phyloP scores from a whole-genome alignment of 2,329 filamentous ascomycete species.

The Arthrocladium fulminans region DNA sequence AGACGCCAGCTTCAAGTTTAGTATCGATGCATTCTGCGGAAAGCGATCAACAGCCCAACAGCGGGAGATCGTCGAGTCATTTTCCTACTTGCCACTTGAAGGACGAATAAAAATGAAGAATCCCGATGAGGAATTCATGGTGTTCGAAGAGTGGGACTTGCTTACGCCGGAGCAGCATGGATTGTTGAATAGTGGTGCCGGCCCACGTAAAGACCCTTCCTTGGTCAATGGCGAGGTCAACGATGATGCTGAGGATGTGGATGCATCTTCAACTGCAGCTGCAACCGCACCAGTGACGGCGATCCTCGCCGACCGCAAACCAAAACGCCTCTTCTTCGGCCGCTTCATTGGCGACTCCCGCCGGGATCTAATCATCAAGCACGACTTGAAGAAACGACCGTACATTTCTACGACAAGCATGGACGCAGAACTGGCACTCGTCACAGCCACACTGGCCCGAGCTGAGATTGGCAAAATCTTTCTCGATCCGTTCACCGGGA shows the following conservation, averaged over 20 bases:
- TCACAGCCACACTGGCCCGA: constrained; percentile 85
- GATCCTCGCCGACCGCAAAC: constrained; percentile 33
- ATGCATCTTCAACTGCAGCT: too few relatives aligned
- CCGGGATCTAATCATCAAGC: constrained; percentile 60
- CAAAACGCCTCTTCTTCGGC: constrained; percentile 60
- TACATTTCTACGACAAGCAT: constrained; percentile 97
- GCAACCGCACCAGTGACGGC: background rate
- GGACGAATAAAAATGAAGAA: constrained; percentile 69
- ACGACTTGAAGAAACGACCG: constrained; percentile 82
- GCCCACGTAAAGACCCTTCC: background rate
- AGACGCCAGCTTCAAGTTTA: constrained; percentile 67
- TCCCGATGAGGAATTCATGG: constrained; percentile 64
- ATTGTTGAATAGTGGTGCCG: background rate
- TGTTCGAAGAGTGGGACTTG: constrained; percentile 73
- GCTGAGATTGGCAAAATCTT: constrained; percentile 76
- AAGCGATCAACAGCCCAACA: constrained; percentile 57
- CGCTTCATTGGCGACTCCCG: constrained; percentile 59
- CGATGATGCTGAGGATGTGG: too few relatives aligned
- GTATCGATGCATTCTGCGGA: constrained; percentile 71
- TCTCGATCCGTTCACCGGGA: constrained; percentile 93
- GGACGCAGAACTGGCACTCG: constrained; percentile 84
- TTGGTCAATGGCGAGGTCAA: background rate
- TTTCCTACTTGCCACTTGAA: constrained; percentile 66
- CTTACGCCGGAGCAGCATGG: constrained; percentile 1
- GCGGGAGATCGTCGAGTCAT: constrained; percentile 69